Percentiles rank a stretch among this genome's conserved stretches.
These are phyloP conservation scores for Podaxis sp. DNA, from an alignment of 768 basidiomycete genomes.

Conservation along the genomic window DNA sequence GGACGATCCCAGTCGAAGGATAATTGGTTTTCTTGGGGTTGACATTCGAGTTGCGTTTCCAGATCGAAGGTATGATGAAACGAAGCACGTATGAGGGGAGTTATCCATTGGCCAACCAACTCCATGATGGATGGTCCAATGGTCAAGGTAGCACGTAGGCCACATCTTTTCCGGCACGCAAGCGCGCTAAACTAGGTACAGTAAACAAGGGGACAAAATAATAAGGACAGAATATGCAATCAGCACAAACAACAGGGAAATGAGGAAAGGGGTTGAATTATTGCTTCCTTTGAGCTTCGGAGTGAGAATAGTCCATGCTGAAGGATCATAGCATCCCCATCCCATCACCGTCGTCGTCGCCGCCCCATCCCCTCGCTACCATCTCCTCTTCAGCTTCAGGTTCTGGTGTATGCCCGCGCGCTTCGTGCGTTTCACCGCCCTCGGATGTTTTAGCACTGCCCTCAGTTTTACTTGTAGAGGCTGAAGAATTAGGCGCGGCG, in stretches of 20 bases:
- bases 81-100: not conserved
- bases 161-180: not conserved
- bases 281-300: not conserved
- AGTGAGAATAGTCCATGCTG: not conserved
- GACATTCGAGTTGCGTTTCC: not conserved
- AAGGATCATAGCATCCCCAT: slow-evolving; percentile 65
- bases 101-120: not conserved
- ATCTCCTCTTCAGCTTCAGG: slow-evolving; percentile 55
- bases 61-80: not conserved
- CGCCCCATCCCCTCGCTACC: slow-evolving; percentile 74
- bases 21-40: not conserved
- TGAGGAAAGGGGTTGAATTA: not conserved
- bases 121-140: not conserved
- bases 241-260: slow-evolving; percentile 1
- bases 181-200: not conserved
- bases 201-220: not conserved
- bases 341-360: slow-evolving; percentile 65
- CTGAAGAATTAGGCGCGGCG: slow-evolving; percentile 17
- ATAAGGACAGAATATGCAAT: not conserved
- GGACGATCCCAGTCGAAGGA: too few relatives aligned
- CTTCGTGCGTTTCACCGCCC: slow-evolving; percentile 20
- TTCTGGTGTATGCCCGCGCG: slow-evolving; percentile 33
- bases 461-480: slow-evolving; percentile 16
- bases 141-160: not conserved
- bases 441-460: slow-evolving; percentile 18